Evolutionary conservation across 106 monocot genomes (phyloP), one percentile per base, ranked within the genome.

Genomic region (Narthecium ossifragum): DNA sequence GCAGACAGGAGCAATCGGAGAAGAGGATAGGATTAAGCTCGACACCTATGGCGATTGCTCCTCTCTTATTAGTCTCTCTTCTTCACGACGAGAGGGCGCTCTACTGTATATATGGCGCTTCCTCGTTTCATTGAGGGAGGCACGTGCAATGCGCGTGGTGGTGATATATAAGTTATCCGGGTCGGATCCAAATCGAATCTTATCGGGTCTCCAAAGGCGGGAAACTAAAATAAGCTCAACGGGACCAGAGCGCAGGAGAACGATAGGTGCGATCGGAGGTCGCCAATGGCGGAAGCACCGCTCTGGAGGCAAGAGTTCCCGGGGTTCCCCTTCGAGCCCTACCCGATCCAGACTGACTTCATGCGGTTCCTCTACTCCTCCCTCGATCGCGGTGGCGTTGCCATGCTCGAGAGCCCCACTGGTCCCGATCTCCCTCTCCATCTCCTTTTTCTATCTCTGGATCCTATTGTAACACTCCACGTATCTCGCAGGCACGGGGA

Each of bases 341-440:
- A 96, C 57, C 73, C 90, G 17, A 96, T 96, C 57, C 94, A 96
- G 70, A 64, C 52, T 32, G 90, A 96, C 24, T 96, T 96, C 83
- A 96, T 96, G 94, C 50, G 29, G 10, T 90, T 78, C 61, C 94
- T 96, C 55, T 96, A 96, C 73, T 73, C 66, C 1, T 80, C 90
- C 37, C 86, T 96, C 45, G 74, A 90, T 31, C 37, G 34, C 24
- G 94, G 94, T 46, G 80, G 86, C 32, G 61, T 96, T 62, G 77
- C 90, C 72, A 83, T 96, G 80, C 90, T 96, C 64, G 94, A 96
- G 63, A 90, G 90, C 70, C 94, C 94, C 56, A 96, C 94, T 30
- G 93, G 93, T 85, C 38, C 22, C 23, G 22, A 41, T 46, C 21
- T 75, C 32, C 22, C 15, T 34, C 13, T 18, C 27, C 8, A 33